A percentile compares a stretch with the other conserved stretches of the same genome.
These are phyloP conservation scores for Ceratobasidium theobromae DNA, from an alignment of 1,284 basidiomycete species.

Conservation along the genomic window DNA sequence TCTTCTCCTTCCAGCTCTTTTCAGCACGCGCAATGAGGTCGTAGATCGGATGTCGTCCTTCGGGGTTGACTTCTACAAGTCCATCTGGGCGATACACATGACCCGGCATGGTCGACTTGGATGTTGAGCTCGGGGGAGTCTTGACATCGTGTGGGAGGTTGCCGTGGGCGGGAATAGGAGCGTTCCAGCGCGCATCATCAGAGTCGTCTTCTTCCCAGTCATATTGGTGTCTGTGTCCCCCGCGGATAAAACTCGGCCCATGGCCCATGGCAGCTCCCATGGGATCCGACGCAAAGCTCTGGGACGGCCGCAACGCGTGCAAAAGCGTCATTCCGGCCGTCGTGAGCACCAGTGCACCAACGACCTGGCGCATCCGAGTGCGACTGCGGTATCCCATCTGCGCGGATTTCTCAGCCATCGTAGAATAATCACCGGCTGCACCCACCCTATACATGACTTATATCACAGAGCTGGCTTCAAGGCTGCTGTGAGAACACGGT, in stretches of 20 bases:
- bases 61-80: slow-evolving; percentile 41
- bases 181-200: background rate
- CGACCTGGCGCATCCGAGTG: slow-evolving; percentile 14
- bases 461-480: background rate
- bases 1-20: slow-evolving; percentile 45
- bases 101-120: slow-evolving; percentile 20
- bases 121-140: background rate
- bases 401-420: background rate
- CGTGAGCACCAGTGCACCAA: slow-evolving; percentile 7
- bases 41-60: slow-evolving; percentile 45
- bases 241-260: background rate
- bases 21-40: slow-evolving; percentile 44
- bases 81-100: slow-evolving; percentile 42
- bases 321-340: slow-evolving; percentile 10
- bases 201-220: slow-evolving; percentile 20
- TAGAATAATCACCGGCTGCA: background rate
- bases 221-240: background rate
- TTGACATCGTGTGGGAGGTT: background rate
- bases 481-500: background rate
- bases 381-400: slow-evolving; percentile 3
- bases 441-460: background rate
- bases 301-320: background rate
- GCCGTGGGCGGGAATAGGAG: background rate
- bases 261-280: slow-evolving; percentile 24
- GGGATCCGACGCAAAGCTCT: slow-evolving; percentile 23